Conservation (phyloP, 2,329 filamentous ascomycete genomes). For the Sordariomycetes sp. region DNA sequence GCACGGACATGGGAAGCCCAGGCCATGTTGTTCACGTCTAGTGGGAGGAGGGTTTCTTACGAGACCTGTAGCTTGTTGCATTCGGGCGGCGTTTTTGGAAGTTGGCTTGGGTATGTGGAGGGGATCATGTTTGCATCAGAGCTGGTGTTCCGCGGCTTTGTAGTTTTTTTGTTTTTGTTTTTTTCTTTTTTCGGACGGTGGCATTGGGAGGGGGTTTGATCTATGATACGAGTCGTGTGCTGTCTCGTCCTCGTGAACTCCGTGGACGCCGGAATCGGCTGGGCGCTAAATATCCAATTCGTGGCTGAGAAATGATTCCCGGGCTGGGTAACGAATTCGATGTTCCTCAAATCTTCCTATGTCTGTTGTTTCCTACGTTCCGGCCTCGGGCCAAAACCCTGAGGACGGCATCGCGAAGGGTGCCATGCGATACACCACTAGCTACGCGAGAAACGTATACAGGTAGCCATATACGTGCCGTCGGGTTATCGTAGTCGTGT, state of each 20-base stretch:
- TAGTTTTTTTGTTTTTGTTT: too few species aligned
- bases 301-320: not conserved
- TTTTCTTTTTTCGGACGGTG: conserved; percentile 5
- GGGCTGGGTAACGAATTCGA: not conserved
- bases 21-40: not conserved
- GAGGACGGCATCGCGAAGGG: too few species aligned
- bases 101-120: not conserved
- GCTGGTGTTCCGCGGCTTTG: not conserved
- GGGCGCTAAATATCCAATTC: not conserved
- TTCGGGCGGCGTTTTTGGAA: not conserved
- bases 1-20: not conserved
- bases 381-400: too few species aligned
- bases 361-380: too few species aligned
- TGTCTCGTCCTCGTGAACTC: not conserved
- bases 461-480: too few species aligned
- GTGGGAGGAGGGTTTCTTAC: not conserved
- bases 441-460: too few species aligned
- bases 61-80: not conserved
- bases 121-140: not conserved
- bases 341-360: not conserved
- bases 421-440: too few species aligned
- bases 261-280: not conserved
- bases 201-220: not conserved
- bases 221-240: not conserved
- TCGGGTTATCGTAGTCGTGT: too few species aligned